These are phyloP conservation scores for Acephala macrosclerotiorum DNA, from an alignment of 2,329 filamentous ascomycete species.

Conservation along the genomic window DNA sequence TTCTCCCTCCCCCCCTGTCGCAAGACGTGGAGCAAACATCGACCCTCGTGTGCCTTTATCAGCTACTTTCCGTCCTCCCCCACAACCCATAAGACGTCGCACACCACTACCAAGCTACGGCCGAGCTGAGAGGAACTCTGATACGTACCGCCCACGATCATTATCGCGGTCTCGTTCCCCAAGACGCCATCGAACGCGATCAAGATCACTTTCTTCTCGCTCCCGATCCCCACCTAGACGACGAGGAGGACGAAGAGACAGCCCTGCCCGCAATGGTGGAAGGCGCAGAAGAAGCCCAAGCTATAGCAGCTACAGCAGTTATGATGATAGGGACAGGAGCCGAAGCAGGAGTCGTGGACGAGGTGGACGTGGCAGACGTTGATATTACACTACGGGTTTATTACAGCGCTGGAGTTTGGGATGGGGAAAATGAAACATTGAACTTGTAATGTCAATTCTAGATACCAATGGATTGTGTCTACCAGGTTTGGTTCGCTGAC, in stretches of 20 bases:
- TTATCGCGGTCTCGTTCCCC: slow-evolving; percentile 52
- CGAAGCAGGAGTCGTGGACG: slow-evolving; percentile 42
- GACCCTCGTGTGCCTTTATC: slow-evolving; percentile 54
- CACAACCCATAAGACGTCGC: slow-evolving; percentile 35
- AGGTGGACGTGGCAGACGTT: slow-evolving; percentile 39
- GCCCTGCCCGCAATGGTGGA: slow-evolving; percentile 39
- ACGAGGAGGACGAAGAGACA: slow-evolving; percentile 40
- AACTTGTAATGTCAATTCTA: slow-evolving; percentile 17
- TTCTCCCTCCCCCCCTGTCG: slow-evolving; percentile 77
- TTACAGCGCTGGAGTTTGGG: slow-evolving; percentile 40
- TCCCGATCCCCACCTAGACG: slow-evolving; percentile 45
- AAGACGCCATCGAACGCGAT: slow-evolving; percentile 46
- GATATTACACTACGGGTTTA: slow-evolving; percentile 15
- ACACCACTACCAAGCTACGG: slow-evolving; percentile 37
- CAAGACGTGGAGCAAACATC: slow-evolving; percentile 67
- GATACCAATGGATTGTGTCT: slow-evolving; percentile 24
- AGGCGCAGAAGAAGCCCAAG: slow-evolving; percentile 64
- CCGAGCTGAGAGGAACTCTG: slow-evolving; percentile 40
- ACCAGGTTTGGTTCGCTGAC: background rate
- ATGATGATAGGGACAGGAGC: slow-evolving; percentile 54
- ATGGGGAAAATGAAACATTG: slow-evolving; percentile 20
- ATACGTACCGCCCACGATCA: slow-evolving; percentile 46
- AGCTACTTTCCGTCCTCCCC: slow-evolving; percentile 35
- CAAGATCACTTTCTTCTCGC: slow-evolving; percentile 49
- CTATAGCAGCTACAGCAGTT: slow-evolving; percentile 67